Conservation (phyloP, 2,329 filamentous ascomycete species). For the Lachnellula suecica region DNA sequence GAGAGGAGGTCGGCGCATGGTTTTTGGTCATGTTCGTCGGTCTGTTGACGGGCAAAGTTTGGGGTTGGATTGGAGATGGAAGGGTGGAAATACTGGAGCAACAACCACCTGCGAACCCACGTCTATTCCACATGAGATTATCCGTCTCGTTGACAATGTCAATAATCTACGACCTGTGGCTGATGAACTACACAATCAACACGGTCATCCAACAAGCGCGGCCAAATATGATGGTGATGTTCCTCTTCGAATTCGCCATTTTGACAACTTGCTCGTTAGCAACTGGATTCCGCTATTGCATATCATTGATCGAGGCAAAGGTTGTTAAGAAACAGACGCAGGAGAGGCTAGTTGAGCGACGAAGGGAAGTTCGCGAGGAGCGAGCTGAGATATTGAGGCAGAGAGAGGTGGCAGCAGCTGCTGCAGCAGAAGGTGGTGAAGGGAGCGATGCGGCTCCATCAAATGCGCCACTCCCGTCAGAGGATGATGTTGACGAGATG, state of each 20-base stretch:
- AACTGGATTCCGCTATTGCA: conserved; percentile 73
- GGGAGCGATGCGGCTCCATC: conserved; percentile 22
- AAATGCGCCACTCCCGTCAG: conserved; percentile 53
- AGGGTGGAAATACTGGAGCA: conserved; percentile 93
- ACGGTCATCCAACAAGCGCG: conserved; percentile 83
- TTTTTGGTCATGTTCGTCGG: conserved; percentile 96
- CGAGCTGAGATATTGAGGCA: conserved; percentile 47
- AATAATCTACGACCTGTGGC: conserved; percentile 73
- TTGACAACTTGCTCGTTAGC: conserved; percentile 77
- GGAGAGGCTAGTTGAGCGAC: conserved; percentile 65
- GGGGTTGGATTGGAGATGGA: conserved; percentile 97
- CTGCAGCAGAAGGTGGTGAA: conserved; percentile 42
- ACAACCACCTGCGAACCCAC: conserved; percentile 85
- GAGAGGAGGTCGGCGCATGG: conserved; percentile 91
- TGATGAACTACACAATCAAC: conserved; percentile 78
- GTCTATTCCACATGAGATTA: conserved; percentile 82
- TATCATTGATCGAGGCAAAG: conserved; percentile 75
- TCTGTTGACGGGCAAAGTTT: conserved; percentile 90
- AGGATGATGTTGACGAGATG: conserved; percentile 84
- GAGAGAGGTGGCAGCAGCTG: conserved; percentile 37
- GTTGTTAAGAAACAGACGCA: conserved; percentile 74
- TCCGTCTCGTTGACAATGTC: conserved; percentile 77
- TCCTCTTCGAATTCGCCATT: conserved; percentile 95
- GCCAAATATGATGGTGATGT: conserved; percentile 99
- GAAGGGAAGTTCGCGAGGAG: conserved; percentile 64